Evolutionary conservation across 441 rosid genomes (phyloP), one percentile per base, ranked within the genome.

Genomic region (Flueggea neowawraea): DNA sequence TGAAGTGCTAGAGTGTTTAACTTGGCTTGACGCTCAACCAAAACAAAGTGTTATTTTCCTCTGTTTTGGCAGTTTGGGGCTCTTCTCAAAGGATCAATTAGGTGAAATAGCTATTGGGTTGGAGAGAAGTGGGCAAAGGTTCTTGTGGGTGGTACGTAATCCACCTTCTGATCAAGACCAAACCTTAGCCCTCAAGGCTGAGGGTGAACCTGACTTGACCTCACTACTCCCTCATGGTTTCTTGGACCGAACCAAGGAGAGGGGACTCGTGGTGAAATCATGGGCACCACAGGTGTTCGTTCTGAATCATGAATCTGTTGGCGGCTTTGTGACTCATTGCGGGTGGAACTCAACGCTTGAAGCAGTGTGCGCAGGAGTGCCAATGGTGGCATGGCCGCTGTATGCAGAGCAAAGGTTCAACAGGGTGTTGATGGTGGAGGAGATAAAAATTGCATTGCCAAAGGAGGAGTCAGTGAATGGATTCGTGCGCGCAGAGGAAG

Each of bases 371-470:
- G 80, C 75, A 2, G 85, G 85, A 6, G 76, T 77, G 16, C 82
- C 82, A 6, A 68, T 80, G 70, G 36, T 77, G 41, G 76, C 78
- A 0, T 80, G 86, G 86, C 81, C 83, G 4, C 9, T 36, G 2
- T 36, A 36, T 36, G 41, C 41, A 8, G 41, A 36, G 41, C 41
- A 36, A 36, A 67, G 62, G 22, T 28, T 75, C 12, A 78, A 72
- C 39, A 49, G 65, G 57, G 47, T 67, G 3, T 32, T 69, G 32
- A 8, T 81, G 66, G 86, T 74, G 63, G 66, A 74, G 50, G 82
- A 82, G 28, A 70, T 79, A 67, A 73, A 70, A 71, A 63, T 79
- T 16, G 82, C 78, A 4, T 44, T 77, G 56, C 39, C 78, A 2
- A 61, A 76, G 57, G 51, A 60, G 28, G 74, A 61, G 58, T 1